These are phyloP conservation scores for Pichia phayaonensis DNA, from an alignment of 805 yeast species.

Conservation along the genomic window DNA sequence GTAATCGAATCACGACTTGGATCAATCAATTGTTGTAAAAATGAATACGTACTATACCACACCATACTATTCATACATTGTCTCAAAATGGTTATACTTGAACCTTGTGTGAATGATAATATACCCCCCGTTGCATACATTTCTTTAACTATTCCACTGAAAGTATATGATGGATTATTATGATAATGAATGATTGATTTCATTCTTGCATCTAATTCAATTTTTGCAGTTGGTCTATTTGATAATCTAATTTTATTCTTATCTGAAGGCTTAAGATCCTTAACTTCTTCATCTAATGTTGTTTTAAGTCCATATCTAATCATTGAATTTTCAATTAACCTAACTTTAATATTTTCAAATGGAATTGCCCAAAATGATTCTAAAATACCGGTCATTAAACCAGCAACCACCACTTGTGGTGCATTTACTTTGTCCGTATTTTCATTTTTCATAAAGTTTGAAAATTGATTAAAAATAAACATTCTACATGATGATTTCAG, in stretches of 20 bases:
- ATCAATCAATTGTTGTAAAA: constrained; percentile 61
- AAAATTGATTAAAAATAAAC: constrained; percentile 64
- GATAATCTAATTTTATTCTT: neutral
- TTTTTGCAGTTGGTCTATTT: constrained; percentile 7
- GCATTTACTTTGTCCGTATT: constrained; percentile 59
- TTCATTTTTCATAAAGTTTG: constrained; percentile 54
- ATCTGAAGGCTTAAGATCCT: neutral
- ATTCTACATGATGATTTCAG: constrained; percentile 69
- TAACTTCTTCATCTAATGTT: constrained; percentile 11
- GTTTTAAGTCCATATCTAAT: constrained; percentile 22
- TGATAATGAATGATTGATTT: constrained; percentile 32
- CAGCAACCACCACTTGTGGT: constrained; percentile 78
- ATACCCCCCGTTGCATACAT: constrained; percentile 69
- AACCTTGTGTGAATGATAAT: constrained; percentile 74
- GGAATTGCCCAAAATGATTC: constrained; percentile 86
- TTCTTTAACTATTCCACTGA: constrained; percentile 48
- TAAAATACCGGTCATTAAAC: constrained; percentile 69
- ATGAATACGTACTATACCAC: constrained; percentile 76
- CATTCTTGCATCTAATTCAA: constrained; percentile 3
- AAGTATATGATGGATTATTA: constrained; percentile 45
- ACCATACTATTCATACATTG: constrained; percentile 75
- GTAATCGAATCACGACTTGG: constrained; percentile 44
- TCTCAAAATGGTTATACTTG: constrained; percentile 71
- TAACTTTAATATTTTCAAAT: constrained; percentile 77
- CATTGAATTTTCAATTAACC: constrained; percentile 66